Conservation (phyloP, 2,329 filamentous ascomycete genomes). For the Macrophomina phaseolina region DNA sequence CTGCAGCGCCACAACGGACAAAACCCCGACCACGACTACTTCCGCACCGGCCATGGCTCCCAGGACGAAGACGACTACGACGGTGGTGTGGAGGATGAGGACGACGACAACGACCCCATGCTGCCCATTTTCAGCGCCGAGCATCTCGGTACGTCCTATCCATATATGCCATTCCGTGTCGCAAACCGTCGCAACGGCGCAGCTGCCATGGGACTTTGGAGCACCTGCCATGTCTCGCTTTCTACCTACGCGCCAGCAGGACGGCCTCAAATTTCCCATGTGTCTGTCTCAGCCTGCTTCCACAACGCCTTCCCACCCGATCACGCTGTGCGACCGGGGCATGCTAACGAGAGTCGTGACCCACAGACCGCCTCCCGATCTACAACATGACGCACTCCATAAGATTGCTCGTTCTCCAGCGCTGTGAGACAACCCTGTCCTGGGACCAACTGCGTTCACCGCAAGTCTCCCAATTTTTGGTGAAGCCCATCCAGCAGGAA, state of each 20-base stretch:
- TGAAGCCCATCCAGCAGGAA: conserved; percentile 93
- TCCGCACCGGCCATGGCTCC: conserved; percentile 31
- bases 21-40: conserved; percentile 35
- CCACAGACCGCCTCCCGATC: conserved; percentile 80
- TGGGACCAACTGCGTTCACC: conserved; percentile 97
- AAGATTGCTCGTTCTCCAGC: conserved; percentile 79
- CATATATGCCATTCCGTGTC: background rate
- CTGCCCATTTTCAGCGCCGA: conserved; percentile 47
- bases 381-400: conserved; percentile 92
- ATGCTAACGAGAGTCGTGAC: conserved; percentile 33
- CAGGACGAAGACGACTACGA: conserved; percentile 39
- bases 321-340: conserved; percentile 20
- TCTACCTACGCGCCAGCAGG: background rate
- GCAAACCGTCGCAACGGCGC: background rate
- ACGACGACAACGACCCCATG: conserved; percentile 41
- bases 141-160: conserved; percentile 40
- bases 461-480: conserved; percentile 91
- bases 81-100: conserved; percentile 35
- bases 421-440: conserved; percentile 88
- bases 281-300: background rate
- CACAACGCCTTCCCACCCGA: background rate
- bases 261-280: background rate
- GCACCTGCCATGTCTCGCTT: background rate
- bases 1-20: conserved; percentile 36
- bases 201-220: background rate